Evolutionary conservation across 148 eudicot genomes (phyloP), one percentile per base, ranked within the genome.

Genomic region (Vaccinium macrocarpon): DNA sequence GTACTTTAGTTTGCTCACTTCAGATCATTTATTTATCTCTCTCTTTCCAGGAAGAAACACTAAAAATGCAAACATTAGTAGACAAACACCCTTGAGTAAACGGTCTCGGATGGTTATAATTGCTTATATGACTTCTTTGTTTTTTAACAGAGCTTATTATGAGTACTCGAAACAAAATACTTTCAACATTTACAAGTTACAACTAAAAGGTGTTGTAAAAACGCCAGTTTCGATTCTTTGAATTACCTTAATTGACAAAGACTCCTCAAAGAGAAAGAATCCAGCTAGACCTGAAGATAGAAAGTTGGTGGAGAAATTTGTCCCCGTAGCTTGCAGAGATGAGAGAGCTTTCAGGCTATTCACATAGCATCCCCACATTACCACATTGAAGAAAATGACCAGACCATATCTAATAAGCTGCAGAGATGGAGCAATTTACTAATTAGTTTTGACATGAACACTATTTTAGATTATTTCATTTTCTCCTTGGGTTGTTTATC

Each of bases 311-410:
- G 98, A 96, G 50, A 97, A 97, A 89, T 95, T 97, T 55, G 94
- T 93, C 76, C 92, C 98, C 7, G 99, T 97, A 79, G 99, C 99
- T 95, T 97, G 99, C 76, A 97, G 81, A 84, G 99, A 95, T n/a
- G 99, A 95, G 71, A 97, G 88, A 87, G 92, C 97, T 89, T 90
- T 88, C 81, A 97, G 93, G 91, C 99, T 97, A 88, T 97, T 97
- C 71, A 92, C 93, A 75, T 93, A 97, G 84, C 98, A 97, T 83
- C 94, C 99, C 99, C 99, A 97, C 99, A 97, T 97, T 50, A 90
- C 84, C 80, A 93, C 90, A 81, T 97, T 97, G 92, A 92, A 95
- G 6, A 90, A 53, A 56, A 95, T 86, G 21, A 97, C 96, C 80
- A 90, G 66, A 56, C 94, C 91, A 89, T 95, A 97, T 81, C 89